Percentiles rank a stretch among this genome's conserved stretches.
phyloP scores from a whole-genome alignment of 2,329 filamentous ascomycete genomes.

The Tothia fuscella region DNA sequence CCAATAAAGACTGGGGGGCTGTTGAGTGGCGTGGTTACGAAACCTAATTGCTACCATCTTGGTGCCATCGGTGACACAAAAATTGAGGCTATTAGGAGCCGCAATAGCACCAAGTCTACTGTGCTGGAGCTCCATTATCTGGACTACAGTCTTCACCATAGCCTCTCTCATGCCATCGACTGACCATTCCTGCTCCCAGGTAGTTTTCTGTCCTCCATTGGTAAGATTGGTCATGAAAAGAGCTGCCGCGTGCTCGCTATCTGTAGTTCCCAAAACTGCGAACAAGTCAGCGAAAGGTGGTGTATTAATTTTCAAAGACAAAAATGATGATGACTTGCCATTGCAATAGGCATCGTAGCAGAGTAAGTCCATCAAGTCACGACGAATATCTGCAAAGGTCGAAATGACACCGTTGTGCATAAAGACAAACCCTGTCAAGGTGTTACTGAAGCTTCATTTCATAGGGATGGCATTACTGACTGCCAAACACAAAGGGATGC shows the following conservation, averaged over 20 bases:
- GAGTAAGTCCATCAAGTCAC: conserved; percentile 33
- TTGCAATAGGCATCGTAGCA: conserved; percentile 36
- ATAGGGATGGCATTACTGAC: not conserved
- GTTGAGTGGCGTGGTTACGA: conserved; percentile 38
- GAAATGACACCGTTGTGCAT: conserved; percentile 45
- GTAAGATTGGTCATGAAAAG: conserved; percentile 37
- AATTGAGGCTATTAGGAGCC: conserved; percentile 39
- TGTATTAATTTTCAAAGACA: too few species aligned
- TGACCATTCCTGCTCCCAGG: conserved; percentile 33
- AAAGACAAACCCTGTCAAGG: not conserved
- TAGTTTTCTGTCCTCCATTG: conserved; percentile 22
- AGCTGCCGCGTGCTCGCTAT: conserved; percentile 41
- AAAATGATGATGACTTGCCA: too few species aligned
- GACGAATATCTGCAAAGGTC: conserved; percentile 35
- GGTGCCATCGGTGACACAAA: conserved; percentile 39
- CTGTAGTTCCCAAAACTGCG: conserved; percentile 40
- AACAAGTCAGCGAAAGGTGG: too few species aligned
- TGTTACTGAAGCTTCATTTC: not conserved
- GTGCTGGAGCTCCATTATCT: conserved; percentile 36
- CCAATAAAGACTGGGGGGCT: conserved; percentile 42
- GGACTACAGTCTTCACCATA: conserved; percentile 34
- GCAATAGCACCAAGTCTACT: conserved; percentile 27
- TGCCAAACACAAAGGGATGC: conserved; percentile 43
- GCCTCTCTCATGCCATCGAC: conserved; percentile 32
- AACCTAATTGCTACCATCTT: conserved; percentile 40